Evolutionary conservation across 2,329 filamentous ascomycete genomes (phyloP).

Genomic region (Canariomyces notabilis): DNA sequence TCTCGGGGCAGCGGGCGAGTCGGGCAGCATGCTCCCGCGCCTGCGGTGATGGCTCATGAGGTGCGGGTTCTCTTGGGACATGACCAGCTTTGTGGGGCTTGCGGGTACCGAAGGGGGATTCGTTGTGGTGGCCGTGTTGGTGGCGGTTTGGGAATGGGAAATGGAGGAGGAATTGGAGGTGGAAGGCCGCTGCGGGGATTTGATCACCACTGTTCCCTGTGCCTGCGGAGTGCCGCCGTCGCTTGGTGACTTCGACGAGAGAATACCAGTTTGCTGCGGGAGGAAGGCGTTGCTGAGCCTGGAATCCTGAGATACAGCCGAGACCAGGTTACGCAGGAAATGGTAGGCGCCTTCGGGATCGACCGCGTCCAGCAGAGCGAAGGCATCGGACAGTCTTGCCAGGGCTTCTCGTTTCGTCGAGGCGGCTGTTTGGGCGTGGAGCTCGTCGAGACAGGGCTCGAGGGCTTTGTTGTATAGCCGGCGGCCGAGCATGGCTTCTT

Average conservation of each 20-base stretch:
- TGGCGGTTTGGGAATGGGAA: too few relatives aligned
- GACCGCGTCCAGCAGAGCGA: constrained; percentile 74
- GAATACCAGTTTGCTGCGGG: constrained; percentile 12
- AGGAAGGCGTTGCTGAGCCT: constrained; percentile 55
- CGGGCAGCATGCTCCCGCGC: constrained; percentile 39
- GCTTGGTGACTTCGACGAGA: constrained; percentile 32
- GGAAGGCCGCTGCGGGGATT: constrained; percentile 31
- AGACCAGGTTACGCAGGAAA: constrained; percentile 70
- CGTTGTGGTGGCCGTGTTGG: constrained; percentile 31
- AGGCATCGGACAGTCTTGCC: constrained; percentile 77
- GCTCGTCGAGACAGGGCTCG: constrained; percentile 77
- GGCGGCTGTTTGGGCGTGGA: constrained; percentile 70
- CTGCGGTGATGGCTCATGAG: constrained; percentile 71
- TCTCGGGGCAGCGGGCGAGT: constrained; percentile 20
- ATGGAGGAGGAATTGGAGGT: constrained; percentile 3
- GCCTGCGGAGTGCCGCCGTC: constrained; percentile 44
- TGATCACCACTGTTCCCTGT: constrained; percentile 56
- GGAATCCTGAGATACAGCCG: constrained; percentile 64
- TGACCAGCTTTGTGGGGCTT: constrained; percentile 61
- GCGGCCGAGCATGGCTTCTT: constrained; percentile 78
- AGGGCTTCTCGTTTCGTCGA: constrained; percentile 74
- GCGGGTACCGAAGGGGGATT: constrained; percentile 27
- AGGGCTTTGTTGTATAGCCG: constrained; percentile 76
- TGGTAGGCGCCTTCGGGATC: constrained; percentile 90
- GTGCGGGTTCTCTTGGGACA: constrained; percentile 80